Conservation (phyloP, 306 rosid species). For the Corylus avellana region DNA sequence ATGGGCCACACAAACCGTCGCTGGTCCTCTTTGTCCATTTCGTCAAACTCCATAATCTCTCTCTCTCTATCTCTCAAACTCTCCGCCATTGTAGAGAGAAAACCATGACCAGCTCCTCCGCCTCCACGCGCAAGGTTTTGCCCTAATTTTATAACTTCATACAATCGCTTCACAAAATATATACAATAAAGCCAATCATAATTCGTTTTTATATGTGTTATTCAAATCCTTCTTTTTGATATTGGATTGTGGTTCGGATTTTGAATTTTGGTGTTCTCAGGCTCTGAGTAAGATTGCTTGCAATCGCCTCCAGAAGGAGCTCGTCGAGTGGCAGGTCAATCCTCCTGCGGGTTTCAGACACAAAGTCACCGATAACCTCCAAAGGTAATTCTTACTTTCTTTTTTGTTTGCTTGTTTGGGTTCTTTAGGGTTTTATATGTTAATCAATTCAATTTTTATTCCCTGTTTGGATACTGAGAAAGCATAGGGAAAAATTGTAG, state of each 20-base stretch:
- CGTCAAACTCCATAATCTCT: slow-evolving; percentile 38
- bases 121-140: slow-evolving; percentile 81
- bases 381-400: slow-evolving; percentile 47
- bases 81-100: slow-evolving; percentile 30
- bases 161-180: not conserved
- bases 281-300: slow-evolving; percentile 95
- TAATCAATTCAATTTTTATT: not conserved
- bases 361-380: slow-evolving; percentile 96
- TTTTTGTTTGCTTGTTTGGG: not conserved
- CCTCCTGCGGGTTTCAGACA: slow-evolving; percentile 95
- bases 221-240: not conserved
- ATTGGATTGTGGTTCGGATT: not conserved
- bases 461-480: not conserved
- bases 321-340: slow-evolving; percentile 97
- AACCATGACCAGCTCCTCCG: slow-evolving; percentile 94
- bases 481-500: not conserved
- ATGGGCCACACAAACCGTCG: slow-evolving; percentile 30
- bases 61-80: slow-evolving; percentile 23
- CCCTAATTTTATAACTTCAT: slow-evolving; percentile 17
- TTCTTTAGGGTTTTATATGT: slow-evolving; percentile 12
- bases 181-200: not conserved
- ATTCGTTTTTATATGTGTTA: not conserved
- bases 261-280: slow-evolving; percentile 39
- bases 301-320: slow-evolving; percentile 99
- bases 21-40: slow-evolving; percentile 37